Evolutionary conservation across 768 basidiomycete genomes (phyloP).

Genomic region (Cubamyces lactineus): DNA sequence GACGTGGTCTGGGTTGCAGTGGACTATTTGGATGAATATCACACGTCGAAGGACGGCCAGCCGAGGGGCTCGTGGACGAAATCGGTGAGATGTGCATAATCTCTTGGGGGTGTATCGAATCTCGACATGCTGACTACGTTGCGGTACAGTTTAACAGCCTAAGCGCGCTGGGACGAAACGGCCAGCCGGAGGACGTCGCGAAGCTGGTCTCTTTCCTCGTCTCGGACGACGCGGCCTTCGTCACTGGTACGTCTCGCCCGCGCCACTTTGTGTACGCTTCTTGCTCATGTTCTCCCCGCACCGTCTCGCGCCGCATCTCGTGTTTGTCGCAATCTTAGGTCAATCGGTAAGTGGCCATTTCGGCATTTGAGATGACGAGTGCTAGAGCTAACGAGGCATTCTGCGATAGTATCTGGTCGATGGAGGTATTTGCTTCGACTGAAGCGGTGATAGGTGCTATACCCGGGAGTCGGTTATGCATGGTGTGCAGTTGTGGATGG

Average conservation of each 20-base stretch:
- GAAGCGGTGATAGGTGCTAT: background rate
- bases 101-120: no score
- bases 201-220: slow-evolving; percentile 37
- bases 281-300: no score
- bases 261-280: background rate
- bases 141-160: slow-evolving; percentile 14
- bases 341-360: slow-evolving; percentile 9
- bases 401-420: slow-evolving; percentile 11
- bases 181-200: slow-evolving; percentile 37
- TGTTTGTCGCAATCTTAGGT: background rate
- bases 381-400: background rate
- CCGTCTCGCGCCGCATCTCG: no score
- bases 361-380: background rate
- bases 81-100: background rate
- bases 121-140: background rate
- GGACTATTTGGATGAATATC: slow-evolving; percentile 22
- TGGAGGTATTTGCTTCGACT: slow-evolving; percentile 20
- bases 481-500: no score
- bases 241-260: slow-evolving; percentile 30
- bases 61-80: slow-evolving; percentile 17
- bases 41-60: slow-evolving; percentile 18
- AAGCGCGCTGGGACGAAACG: slow-evolving; percentile 30
- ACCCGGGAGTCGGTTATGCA: no score
- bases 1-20: background rate
- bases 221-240: slow-evolving; percentile 34